Conservation (phyloP, 2,329 filamentous ascomycete genomes). For the Mycogone perniciosa region DNA sequence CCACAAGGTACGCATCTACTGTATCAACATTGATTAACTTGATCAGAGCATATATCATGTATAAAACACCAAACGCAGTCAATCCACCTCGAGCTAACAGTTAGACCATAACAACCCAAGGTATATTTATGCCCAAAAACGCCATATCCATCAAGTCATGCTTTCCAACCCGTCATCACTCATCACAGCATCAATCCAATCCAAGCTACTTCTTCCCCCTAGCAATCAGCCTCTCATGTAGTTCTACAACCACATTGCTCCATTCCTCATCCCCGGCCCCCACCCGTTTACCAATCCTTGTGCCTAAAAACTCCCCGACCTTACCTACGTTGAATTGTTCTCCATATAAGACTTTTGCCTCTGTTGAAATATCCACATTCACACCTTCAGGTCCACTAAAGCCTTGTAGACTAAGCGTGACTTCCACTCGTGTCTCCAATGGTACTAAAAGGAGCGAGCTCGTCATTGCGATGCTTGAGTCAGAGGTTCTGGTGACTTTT, state of each 20-base stretch:
- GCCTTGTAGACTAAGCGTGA: slow-evolving; percentile 50
- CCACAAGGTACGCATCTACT: too few species aligned
- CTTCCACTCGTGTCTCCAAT: slow-evolving; percentile 62
- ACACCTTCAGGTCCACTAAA: slow-evolving; percentile 42
- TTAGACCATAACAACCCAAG: not conserved
- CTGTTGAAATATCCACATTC: slow-evolving; percentile 46
- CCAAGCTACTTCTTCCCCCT: slow-evolving; percentile 44
- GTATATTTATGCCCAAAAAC: slow-evolving; percentile 13
- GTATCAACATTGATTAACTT: too few species aligned
- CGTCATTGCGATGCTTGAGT: slow-evolving; percentile 57
- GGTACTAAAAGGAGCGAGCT: slow-evolving; percentile 56
- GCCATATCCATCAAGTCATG: slow-evolving; percentile 10
- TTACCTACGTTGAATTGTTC: slow-evolving; percentile 71
- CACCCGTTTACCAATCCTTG: slow-evolving; percentile 41
- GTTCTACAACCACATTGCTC: slow-evolving; percentile 49
- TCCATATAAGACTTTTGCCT: slow-evolving; percentile 65
- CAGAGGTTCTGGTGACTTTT: slow-evolving; percentile 54
- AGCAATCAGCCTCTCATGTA: slow-evolving; percentile 49
- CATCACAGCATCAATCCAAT: slow-evolving; percentile 16
- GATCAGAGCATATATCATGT: too few species aligned
- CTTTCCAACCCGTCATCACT: slow-evolving; percentile 23
- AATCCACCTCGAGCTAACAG: too few species aligned
- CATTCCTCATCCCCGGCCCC: slow-evolving; percentile 37
- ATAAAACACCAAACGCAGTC: too few species aligned
- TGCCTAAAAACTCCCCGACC: slow-evolving; percentile 63